Base-by-base conservation (phyloP, 2,329 filamentous ascomycete genomes). In the Cladophialophora yegresii region DNA sequence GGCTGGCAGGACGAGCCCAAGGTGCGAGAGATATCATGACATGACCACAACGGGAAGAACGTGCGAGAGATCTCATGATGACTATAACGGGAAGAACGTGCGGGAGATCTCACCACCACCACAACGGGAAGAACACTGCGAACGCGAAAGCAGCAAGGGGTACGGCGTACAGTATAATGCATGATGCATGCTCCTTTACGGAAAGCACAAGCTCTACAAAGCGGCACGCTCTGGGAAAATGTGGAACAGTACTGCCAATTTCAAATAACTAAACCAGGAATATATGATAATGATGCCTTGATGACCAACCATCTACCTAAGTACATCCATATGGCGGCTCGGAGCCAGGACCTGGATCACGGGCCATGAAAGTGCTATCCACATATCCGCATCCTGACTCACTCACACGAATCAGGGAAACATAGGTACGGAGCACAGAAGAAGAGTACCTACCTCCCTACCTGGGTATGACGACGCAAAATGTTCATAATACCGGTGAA, bases 1-100 rank as follows among this genome's bases (percentile, higher is more conserved):
- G 63, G 67, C 12, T 69, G 65, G 65, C 45, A 62, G 7, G 61
- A 58, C 20, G 63, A 68, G 13, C 30, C 50, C 16, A 54, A 54
- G 20, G 54, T 67, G 5, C 57, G 32, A 36, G 64, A 67, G 40
- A 49, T 67, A 49, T 43, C 20, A 13, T 64, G 32, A 61, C 26
- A 28, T 28, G 26, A 28, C 33, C n/a, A n/a, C 5, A 54, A 26
- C 8, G 47, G 26, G 20, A 28, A 50, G 20, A 54, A 54, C 16
- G 54, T 67, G 5, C 57, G 32, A 36, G 64, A 67, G 40, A 49
- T 67, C 54, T 43, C 20, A 13, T 64, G 32, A 61, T 28, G 26
- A 28, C 33, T 8, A n/a, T 7, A 54, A 26, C 8, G 47, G 26
- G 20, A 28, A 50, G 20, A 54, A 54, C 16, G 54, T 67, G 5